Conservation (phyloP, 768 basidiomycete genomes). For the Mycena alexandri region DNA sequence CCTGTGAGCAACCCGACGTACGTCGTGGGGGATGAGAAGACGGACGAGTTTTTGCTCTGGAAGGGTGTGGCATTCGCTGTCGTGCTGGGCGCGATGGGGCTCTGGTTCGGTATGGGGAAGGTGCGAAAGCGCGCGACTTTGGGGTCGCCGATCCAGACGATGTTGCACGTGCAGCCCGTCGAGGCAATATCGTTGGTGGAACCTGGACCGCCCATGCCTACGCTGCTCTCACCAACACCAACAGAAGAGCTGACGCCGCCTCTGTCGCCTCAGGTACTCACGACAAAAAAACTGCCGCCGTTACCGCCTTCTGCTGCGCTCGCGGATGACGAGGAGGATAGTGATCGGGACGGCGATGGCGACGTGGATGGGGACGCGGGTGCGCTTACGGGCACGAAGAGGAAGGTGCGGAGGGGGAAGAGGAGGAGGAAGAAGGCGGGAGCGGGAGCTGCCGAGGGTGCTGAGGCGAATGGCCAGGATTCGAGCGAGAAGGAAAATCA, state of each 20-base stretch:
- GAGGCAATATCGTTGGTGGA: background rate
- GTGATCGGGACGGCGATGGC: slow-evolving; percentile 64
- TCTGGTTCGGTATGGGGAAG: slow-evolving; percentile 50
- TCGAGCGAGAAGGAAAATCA: slow-evolving; percentile 48
- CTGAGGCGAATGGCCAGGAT: slow-evolving; percentile 61
- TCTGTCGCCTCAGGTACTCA: slow-evolving; percentile 21
- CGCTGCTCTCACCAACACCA: background rate
- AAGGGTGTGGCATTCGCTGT: slow-evolving; percentile 43
- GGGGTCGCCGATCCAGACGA: background rate
- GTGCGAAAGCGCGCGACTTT: slow-evolving; percentile 29
- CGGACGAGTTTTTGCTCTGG: slow-evolving; percentile 34
- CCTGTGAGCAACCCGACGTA: slow-evolving; percentile 8
- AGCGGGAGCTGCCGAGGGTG: slow-evolving; percentile 45
- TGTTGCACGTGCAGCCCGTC: background rate
- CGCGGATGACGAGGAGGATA: slow-evolving; percentile 66
- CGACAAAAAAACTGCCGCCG: slow-evolving; percentile 28
- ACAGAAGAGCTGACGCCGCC: slow-evolving; percentile 10
- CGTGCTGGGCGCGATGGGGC: slow-evolving; percentile 44
- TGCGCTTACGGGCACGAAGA: slow-evolving; percentile 58
- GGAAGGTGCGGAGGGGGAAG: slow-evolving; percentile 62
- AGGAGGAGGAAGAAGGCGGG: slow-evolving; percentile 66
- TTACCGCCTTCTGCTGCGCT: slow-evolving; percentile 35
- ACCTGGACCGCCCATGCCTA: background rate
- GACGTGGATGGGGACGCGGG: slow-evolving; percentile 51
- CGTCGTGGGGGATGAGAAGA: background rate